These are phyloP conservation scores for Sporobolomyces phaffii DNA, from an alignment of 768 basidiomycete genomes.

Conservation along the genomic window DNA sequence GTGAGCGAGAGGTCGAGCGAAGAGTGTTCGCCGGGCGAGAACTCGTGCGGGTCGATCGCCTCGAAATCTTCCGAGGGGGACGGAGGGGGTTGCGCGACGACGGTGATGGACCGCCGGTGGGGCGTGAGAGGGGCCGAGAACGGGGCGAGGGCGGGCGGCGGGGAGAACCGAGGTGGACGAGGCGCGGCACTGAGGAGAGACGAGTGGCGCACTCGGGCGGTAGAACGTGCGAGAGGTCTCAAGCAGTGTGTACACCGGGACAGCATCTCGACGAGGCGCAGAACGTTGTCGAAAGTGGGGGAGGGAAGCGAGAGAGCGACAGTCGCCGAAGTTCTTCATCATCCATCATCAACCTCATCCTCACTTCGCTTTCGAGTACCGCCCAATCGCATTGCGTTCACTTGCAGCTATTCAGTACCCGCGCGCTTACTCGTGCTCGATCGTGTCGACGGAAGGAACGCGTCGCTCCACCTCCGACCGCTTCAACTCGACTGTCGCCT, in stretches of 20 bases:
- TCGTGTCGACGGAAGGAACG: background rate
- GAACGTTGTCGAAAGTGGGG: background rate
- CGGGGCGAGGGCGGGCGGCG: background rate
- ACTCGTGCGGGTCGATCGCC: conserved; percentile 8
- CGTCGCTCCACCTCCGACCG: background rate
- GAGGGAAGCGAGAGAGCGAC: background rate
- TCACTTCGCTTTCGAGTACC: too few species aligned
- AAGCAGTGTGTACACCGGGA: conserved; percentile 4
- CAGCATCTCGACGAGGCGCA: background rate
- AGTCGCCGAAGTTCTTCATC: background rate
- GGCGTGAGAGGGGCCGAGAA: too few species aligned
- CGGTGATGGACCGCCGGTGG: background rate
- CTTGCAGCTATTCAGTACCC: background rate
- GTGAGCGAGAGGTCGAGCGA: background rate
- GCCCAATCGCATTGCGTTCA: background rate
- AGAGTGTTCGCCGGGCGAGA: background rate
- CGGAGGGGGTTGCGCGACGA: conserved; percentile 1
- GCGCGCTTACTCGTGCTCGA: too few species aligned
- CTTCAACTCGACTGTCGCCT: too few species aligned
- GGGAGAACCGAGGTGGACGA: background rate
- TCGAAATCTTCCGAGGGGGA: conserved; percentile 18
- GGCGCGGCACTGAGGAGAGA: background rate
- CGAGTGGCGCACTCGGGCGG: background rate
- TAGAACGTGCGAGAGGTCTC: background rate
- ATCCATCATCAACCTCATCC: too few species aligned